phyloP scores from a whole-genome alignment of 139 green algal genomes.

The Micractinium sp. region DNA sequence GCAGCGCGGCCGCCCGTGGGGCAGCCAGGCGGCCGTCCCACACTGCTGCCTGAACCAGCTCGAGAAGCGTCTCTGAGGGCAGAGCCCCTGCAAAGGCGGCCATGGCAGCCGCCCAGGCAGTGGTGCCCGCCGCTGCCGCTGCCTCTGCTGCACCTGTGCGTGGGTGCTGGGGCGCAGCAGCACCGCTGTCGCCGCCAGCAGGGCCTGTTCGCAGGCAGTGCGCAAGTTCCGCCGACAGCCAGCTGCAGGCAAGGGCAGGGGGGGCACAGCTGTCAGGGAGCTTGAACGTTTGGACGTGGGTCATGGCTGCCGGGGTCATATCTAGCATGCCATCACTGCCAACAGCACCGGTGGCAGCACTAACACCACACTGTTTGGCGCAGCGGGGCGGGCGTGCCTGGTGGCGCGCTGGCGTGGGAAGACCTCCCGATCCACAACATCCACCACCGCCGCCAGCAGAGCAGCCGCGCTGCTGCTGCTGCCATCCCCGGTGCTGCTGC shows the following conservation, averaged over 20 bases:
- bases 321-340: neutral
- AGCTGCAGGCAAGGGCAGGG: neutral
- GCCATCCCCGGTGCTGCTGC: neutral
- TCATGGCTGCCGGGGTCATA: too few species aligned
- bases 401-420: slow-evolving; percentile 17
- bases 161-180: neutral
- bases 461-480: too few species aligned
- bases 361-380: too few species aligned
- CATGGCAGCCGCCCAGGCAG: slow-evolving; percentile 10
- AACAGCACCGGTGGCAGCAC: neutral
- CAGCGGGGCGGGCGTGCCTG: neutral
- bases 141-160: neutral
- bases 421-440: neutral
- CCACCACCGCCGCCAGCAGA: slow-evolving; percentile 19
- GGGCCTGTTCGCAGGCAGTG: neutral
- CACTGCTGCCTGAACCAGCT: neutral
- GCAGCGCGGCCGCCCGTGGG: neutral
- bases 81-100: slow-evolving; percentile 21
- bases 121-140: neutral
- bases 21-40: neutral
- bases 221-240: slow-evolving; percentile 1
- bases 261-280: neutral
- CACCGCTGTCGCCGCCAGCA: neutral
- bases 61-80: neutral
- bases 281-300: too few species aligned